Percentiles rank a stretch among this genome's conserved stretches.
These are phyloP conservation scores for Brassica cretica DNA, from an alignment of 345 rosid species.

Conservation along the genomic window DNA sequence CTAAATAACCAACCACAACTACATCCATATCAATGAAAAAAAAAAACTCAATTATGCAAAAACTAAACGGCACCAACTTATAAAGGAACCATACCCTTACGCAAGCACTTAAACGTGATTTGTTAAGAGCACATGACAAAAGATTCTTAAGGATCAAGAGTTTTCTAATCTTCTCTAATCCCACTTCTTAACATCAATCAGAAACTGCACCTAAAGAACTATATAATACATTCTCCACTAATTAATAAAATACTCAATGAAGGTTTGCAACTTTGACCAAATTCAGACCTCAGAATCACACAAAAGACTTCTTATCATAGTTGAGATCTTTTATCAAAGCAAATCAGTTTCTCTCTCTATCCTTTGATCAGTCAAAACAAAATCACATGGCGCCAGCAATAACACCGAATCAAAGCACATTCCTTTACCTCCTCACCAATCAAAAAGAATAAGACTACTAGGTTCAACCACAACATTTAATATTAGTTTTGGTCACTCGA, in stretches of 20 bases:
- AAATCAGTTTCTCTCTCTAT: slow-evolving; percentile 27
- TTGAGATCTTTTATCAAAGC: slow-evolving; percentile 22
- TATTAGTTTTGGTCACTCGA: neutral
- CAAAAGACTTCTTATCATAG: slow-evolving; percentile 6
- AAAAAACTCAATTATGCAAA: slow-evolving; percentile 37
- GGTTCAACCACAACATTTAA: neutral
- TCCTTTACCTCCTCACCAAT: slow-evolving; percentile 26
- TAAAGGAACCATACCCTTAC: slow-evolving; percentile 26
- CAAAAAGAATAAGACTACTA: slow-evolving; percentile 1
- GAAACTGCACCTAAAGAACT: neutral
- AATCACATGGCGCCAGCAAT: slow-evolving; percentile 44
- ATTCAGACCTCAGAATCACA: slow-evolving; percentile 41
- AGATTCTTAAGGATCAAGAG: slow-evolving; percentile 38
- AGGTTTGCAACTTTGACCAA: slow-evolving; percentile 35
- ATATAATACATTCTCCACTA: neutral
- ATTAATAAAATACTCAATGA: slow-evolving; percentile 27
- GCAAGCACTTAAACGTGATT: neutral
- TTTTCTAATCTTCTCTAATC: slow-evolving; percentile 41
- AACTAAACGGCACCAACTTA: slow-evolving; percentile 31
- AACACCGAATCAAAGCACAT: slow-evolving; percentile 31
- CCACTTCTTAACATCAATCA: slow-evolving; percentile 44
- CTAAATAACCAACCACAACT: slow-evolving; percentile 31
- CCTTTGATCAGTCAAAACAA: slow-evolving; percentile 37
- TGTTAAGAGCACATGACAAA: slow-evolving; percentile 38
- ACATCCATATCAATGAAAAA: slow-evolving; percentile 30